phyloP scores from a whole-genome alignment of 257 asterid genomes.

The Mentha longifolia region DNA sequence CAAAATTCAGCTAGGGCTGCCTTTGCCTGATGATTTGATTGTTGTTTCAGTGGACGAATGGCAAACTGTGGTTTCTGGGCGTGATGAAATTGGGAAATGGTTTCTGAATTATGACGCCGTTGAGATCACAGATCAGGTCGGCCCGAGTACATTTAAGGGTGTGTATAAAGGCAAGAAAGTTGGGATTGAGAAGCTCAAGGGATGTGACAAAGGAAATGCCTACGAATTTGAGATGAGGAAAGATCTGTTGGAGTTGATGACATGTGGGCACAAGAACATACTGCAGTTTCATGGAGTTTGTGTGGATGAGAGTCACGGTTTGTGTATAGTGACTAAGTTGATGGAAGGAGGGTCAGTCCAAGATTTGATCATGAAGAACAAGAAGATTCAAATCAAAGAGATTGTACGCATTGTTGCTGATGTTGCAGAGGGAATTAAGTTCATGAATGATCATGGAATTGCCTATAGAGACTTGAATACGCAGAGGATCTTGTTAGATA shows the following conservation, averaged over 20 bases:
- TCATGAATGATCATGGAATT: constrained; percentile 92
- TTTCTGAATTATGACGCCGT: constrained; percentile 64
- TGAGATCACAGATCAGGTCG: constrained; percentile 73
- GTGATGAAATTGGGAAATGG: constrained; percentile 72
- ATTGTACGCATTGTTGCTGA: constrained; percentile 68
- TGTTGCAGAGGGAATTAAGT: constrained; percentile 87
- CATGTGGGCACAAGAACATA: constrained; percentile 85
- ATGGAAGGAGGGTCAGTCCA: constrained; percentile 93
- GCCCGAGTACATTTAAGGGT: constrained; percentile 80
- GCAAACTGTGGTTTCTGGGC: constrained; percentile 88
- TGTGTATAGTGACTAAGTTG: constrained; percentile 85
- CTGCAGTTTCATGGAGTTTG: constrained; percentile 81
- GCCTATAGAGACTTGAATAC: constrained; percentile 88
- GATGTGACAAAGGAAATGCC: constrained; percentile 93
- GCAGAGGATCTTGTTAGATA: constrained; percentile 81
- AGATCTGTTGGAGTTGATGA: constrained; percentile 88
- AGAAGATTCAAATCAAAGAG: constrained; percentile 77
- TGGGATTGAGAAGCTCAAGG: constrained; percentile 85
- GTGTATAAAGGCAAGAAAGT: constrained; percentile 74
- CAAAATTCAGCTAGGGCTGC: constrained; percentile 56
- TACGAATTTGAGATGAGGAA: constrained; percentile 80
- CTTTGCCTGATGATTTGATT: constrained; percentile 67
- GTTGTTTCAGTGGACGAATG: constrained; percentile 87
- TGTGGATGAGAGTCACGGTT: constrained; percentile 79
- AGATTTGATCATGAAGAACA: constrained; percentile 70